These are phyloP conservation scores for Eruca vesicaria DNA, from an alignment of 441 rosid genomes.

Conservation along the genomic window DNA sequence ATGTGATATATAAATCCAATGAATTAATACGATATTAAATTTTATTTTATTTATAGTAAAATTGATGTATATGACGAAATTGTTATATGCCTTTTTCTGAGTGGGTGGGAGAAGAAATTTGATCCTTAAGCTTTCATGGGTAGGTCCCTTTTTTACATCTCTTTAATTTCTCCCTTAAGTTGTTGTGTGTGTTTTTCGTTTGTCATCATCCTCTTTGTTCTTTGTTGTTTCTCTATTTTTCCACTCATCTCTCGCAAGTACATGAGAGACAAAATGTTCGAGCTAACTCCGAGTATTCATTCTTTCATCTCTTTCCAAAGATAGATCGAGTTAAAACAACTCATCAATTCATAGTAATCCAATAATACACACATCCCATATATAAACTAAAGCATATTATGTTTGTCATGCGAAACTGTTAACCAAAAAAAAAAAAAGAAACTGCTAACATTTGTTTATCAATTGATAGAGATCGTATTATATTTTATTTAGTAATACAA, in stretches of 20 bases:
- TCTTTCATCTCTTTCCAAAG: background rate
- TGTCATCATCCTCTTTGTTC: constrained; percentile 14
- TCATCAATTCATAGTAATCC: background rate
- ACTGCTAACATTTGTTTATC: constrained; percentile 11
- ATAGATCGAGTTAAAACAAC: background rate
- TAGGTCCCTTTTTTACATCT: constrained; percentile 21
- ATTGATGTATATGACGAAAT: too few relatives aligned
- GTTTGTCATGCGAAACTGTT: constrained; percentile 12
- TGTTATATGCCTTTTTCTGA: background rate
- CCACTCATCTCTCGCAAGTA: background rate
- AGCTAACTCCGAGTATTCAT: background rate
- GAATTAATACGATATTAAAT: background rate
- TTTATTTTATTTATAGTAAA: too few relatives aligned
- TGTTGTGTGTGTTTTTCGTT: background rate
- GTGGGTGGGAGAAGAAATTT: constrained; percentile 25
- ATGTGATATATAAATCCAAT: background rate
- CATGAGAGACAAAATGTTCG: background rate
- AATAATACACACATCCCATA: background rate
- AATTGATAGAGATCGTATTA: background rate
- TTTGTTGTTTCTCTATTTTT: background rate
- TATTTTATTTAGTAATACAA: background rate
- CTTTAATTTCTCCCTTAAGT: background rate
- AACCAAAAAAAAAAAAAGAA: too few relatives aligned
- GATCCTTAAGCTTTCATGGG: constrained; percentile 12
- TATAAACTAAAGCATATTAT: background rate